Conservation (phyloP, 2,329 filamentous ascomycete species). For the Colletotrichum brevisporum region DNA sequence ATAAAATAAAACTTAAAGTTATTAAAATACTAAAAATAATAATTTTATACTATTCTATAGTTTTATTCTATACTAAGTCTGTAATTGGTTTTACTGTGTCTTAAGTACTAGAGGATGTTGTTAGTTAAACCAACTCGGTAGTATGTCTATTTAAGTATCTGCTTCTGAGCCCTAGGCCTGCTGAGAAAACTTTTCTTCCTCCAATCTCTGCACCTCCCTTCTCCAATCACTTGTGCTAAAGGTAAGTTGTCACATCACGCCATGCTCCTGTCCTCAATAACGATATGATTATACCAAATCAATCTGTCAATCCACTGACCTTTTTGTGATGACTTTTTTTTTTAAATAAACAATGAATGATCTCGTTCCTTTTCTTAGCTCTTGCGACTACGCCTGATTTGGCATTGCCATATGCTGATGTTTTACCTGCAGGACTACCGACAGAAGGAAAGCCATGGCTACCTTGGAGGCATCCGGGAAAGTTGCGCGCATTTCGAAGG, state of each 20-base stretch:
- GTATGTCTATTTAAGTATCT: too few relatives aligned
- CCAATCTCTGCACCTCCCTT: too few relatives aligned
- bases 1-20: too few relatives aligned
- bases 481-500: conserved; percentile 83
- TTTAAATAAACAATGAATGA: conserved; percentile 55
- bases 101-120: too few relatives aligned
- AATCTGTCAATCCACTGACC: conserved; percentile 75
- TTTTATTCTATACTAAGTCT: too few relatives aligned
- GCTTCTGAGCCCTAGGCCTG: too few relatives aligned
- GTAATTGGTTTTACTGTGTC: too few relatives aligned
- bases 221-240: conserved; percentile 24
- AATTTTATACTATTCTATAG: too few relatives aligned
- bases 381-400: not conserved
- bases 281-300: conserved; percentile 63
- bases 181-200: too few relatives aligned
- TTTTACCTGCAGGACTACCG: not conserved
- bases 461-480: conserved; percentile 44
- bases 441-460: conserved; percentile 2
- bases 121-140: too few relatives aligned
- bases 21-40: too few relatives aligned
- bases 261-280: conserved; percentile 22
- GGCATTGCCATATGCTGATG: conserved; percentile 10
- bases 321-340: conserved; percentile 56
- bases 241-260: conserved; percentile 38
- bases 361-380: not conserved